phyloP scores from a whole-genome alignment of 306 rosid species.

The Fragaria vesca region DNA sequence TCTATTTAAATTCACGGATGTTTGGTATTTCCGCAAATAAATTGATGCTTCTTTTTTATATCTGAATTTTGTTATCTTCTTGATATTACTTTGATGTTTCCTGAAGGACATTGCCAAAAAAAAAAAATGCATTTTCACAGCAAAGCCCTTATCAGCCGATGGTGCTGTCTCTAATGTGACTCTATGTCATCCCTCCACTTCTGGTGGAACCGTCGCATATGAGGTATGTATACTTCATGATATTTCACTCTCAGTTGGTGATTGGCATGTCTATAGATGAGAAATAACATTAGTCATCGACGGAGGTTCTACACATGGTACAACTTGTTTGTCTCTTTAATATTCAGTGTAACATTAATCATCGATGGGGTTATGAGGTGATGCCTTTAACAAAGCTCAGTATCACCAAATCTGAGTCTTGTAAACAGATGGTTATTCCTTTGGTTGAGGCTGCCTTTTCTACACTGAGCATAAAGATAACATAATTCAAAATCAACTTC shows the following conservation, averaged over 20 bases:
- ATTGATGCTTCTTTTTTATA: background rate
- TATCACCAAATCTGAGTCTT: background rate
- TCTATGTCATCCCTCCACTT: conserved; percentile 84
- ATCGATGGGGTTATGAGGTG: background rate
- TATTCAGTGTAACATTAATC: background rate
- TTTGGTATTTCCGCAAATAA: background rate
- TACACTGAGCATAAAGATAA: background rate
- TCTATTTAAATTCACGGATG: background rate
- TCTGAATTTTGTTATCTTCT: background rate
- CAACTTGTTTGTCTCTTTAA: background rate
- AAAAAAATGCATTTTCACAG: conserved; percentile 86
- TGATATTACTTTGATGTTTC: background rate
- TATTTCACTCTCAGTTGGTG: background rate
- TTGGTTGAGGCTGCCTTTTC: conserved; percentile 2
- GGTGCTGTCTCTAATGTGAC: conserved; percentile 93
- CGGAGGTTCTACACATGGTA: conserved; percentile 6
- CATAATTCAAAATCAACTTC: background rate
- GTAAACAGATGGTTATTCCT: background rate
- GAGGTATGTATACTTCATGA: conserved; percentile 51
- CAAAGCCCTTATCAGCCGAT: conserved; percentile 84
- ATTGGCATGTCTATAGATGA: background rate
- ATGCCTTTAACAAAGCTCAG: background rate
- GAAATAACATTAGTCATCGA: background rate
- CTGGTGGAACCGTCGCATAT: conserved; percentile 87
- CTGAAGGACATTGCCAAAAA: conserved; percentile 77